phyloP scores from a whole-genome alignment of 2,329 filamentous ascomycete species.

The Xylariaceae sp. region DNA sequence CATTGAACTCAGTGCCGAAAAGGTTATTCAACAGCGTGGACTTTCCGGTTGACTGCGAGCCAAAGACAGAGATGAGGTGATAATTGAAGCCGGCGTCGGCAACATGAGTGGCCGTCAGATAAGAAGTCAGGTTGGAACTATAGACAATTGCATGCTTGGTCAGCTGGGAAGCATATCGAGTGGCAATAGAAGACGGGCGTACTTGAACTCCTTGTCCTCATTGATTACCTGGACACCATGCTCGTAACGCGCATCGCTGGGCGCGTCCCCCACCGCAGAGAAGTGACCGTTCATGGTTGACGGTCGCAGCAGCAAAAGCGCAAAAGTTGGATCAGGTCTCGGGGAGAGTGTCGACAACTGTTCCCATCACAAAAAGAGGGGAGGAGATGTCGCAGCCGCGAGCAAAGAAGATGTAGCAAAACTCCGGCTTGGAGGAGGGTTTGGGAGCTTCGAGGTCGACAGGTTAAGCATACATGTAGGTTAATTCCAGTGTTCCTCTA shows the following conservation, averaged over 20 bases:
- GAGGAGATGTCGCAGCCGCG: slow-evolving; percentile 5
- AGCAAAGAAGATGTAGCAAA: slow-evolving; percentile 7
- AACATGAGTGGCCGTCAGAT: slow-evolving; percentile 73
- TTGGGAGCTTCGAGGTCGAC: slow-evolving; percentile 7
- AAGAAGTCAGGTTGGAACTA: slow-evolving; percentile 72
- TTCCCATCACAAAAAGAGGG: slow-evolving; percentile 19
- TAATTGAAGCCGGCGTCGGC: slow-evolving; percentile 95
- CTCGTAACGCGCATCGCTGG: slow-evolving; percentile 65
- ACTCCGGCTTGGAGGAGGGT: slow-evolving; percentile 1
- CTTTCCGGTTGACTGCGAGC: slow-evolving; percentile 97
- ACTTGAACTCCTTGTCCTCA: slow-evolving; percentile 97
- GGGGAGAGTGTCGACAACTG: slow-evolving; percentile 2
- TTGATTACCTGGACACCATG: slow-evolving; percentile 97
- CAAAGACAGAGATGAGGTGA: slow-evolving; percentile 97
- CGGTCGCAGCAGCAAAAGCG: slow-evolving; percentile 4
- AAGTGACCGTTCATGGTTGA: slow-evolving; percentile 73
- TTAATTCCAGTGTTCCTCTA: slow-evolving; percentile 4
- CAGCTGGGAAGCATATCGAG: slow-evolving; percentile 13
- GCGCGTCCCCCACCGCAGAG: slow-evolving; percentile 63
- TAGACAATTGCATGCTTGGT: slow-evolving; percentile 9
- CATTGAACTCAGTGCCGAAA: slow-evolving; percentile 92
- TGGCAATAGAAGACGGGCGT: slow-evolving; percentile 33
- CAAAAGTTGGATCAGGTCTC: slow-evolving; percentile 6
- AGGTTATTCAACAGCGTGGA: slow-evolving; percentile 94
- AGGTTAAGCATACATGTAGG: slow-evolving; percentile 4